Evolutionary conservation across 106 monocot species (phyloP).

Genomic region (Dioscorea dumetorum): DNA sequence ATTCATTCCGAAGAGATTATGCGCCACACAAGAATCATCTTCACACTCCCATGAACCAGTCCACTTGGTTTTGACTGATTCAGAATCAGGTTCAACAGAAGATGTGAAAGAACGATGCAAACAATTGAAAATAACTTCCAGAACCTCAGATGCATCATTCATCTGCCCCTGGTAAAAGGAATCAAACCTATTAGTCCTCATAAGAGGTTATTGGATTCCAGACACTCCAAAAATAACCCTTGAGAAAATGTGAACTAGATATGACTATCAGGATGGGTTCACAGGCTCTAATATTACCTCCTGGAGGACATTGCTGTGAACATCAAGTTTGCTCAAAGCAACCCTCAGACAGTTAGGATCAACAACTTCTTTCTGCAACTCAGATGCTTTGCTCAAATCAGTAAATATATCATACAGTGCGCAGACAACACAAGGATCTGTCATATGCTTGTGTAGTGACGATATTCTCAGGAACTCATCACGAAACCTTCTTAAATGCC

Average conservation of each 20-base stretch:
- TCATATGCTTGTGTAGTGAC: slow-evolving; percentile 52
- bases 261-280: too few species aligned
- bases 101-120: slow-evolving; percentile 65
- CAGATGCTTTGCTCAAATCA: slow-evolving; percentile 49
- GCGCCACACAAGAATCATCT: slow-evolving; percentile 64
- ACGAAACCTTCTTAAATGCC: slow-evolving; percentile 79
- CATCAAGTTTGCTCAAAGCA: slow-evolving; percentile 90
- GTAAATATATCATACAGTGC: slow-evolving; percentile 70
- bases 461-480: slow-evolving; percentile 66
- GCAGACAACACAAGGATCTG: slow-evolving; percentile 86
- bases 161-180: slow-evolving; percentile 63
- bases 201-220: not conserved
- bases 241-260: not conserved
- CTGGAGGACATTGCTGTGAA: slow-evolving; percentile 94
- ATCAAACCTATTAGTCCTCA: not conserved
- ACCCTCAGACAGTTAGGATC: slow-evolving; percentile 65
- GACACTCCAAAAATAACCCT: not conserved
- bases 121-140: slow-evolving; percentile 87
- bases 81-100: slow-evolving; percentile 19
- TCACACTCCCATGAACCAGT: slow-evolving; percentile 74
- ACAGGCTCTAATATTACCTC: slow-evolving; percentile 40
- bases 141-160: slow-evolving; percentile 99
- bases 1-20: slow-evolving; percentile 82
- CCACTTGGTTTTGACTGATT: slow-evolving; percentile 35
- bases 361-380: slow-evolving; percentile 45